phyloP scores from a whole-genome alignment of 805 yeast species.

The Kuraishia floccosa region DNA sequence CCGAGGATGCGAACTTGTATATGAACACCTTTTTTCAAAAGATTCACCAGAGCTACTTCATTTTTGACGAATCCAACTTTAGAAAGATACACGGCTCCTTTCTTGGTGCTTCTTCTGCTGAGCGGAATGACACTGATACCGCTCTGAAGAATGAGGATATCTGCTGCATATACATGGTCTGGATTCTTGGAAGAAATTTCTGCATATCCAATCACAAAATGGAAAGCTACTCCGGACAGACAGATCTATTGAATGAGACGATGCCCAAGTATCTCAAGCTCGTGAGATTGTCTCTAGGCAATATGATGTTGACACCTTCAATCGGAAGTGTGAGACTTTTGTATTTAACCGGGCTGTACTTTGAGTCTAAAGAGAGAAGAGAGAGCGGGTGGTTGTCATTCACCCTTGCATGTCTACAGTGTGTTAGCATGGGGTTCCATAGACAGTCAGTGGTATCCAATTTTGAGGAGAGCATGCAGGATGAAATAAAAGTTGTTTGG shows the following conservation, averaged over 20 bases:
- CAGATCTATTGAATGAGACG: no score
- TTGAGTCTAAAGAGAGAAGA: slow-evolving; percentile 30
- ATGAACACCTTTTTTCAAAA: slow-evolving; percentile 20
- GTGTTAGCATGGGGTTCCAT: slow-evolving; percentile 35
- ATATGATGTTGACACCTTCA: slow-evolving; percentile 30
- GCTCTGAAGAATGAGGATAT: slow-evolving; percentile 22
- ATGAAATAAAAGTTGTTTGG: slow-evolving; percentile 27
- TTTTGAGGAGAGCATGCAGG: slow-evolving; percentile 19
- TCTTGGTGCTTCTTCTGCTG: no score
- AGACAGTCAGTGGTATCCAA: slow-evolving; percentile 23
- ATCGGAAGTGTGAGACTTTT: slow-evolving; percentile 34
- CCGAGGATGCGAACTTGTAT: slow-evolving; percentile 17
- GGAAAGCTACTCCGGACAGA: no score
- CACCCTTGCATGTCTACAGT: slow-evolving; percentile 34
- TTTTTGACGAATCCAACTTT: slow-evolving; percentile 20
- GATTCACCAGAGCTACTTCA: slow-evolving; percentile 22
- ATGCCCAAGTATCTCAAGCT: slow-evolving; percentile 24
- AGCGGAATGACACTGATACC: no score
- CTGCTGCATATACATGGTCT: slow-evolving; percentile 35
- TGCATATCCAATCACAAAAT: no score
- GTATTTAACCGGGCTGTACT: slow-evolving; percentile 27
- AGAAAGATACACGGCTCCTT: slow-evolving; percentile 14
- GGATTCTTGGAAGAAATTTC: slow-evolving; percentile 28
- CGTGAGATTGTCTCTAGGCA: slow-evolving; percentile 28
- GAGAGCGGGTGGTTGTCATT: slow-evolving; percentile 37